Evolutionary conservation across 2,329 filamentous ascomycete genomes (phyloP).

Genomic region (Podosphaera fusca): DNA sequence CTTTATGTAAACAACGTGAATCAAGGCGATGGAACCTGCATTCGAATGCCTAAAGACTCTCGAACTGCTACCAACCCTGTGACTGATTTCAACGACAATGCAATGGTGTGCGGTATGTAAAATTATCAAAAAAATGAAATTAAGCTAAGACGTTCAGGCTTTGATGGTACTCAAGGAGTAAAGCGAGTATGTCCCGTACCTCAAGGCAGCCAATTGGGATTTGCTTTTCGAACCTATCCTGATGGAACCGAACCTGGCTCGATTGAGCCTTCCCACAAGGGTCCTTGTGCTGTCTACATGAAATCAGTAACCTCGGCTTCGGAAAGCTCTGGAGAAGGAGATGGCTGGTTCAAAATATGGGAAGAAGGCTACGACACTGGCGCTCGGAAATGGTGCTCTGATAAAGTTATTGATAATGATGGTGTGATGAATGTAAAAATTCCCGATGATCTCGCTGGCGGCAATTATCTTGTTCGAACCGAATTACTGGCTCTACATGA

Average conservation of each 20-base stretch:
- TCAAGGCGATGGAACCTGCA: conserved; percentile 48
- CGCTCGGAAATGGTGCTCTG: conserved; percentile 41
- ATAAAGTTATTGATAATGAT: conserved; percentile 39
- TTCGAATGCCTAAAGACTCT: conserved; percentile 38
- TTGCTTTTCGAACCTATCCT: conserved; percentile 41
- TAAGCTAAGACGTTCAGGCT: conserved; percentile 15
- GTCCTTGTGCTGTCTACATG: conserved; percentile 51
- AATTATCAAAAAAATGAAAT: too few relatives aligned
- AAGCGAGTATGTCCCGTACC: conserved; percentile 21
- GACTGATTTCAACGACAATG: conserved; percentile 28
- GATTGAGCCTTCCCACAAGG: conserved; percentile 38
- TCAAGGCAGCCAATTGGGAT: conserved; percentile 16
- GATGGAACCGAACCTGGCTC: conserved; percentile 28
- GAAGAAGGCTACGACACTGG: conserved; percentile 38
- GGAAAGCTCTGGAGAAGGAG: conserved; percentile 28
- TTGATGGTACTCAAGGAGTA: conserved; percentile 24
- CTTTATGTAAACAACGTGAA: conserved; percentile 35
- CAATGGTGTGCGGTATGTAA: conserved; percentile 47
- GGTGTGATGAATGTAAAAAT: conserved; percentile 40
- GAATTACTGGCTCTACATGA: conserved; percentile 48
- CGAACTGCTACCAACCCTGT: conserved; percentile 33
- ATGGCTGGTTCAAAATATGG: conserved; percentile 62
- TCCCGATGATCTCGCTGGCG: conserved; percentile 34
- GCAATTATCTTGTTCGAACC: conserved; percentile 46
- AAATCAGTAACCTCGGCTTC: conserved; percentile 40